These are phyloP conservation scores for Dendryphion nanum DNA, from an alignment of 2,329 filamentous ascomycete genomes.

Conservation along the genomic window DNA sequence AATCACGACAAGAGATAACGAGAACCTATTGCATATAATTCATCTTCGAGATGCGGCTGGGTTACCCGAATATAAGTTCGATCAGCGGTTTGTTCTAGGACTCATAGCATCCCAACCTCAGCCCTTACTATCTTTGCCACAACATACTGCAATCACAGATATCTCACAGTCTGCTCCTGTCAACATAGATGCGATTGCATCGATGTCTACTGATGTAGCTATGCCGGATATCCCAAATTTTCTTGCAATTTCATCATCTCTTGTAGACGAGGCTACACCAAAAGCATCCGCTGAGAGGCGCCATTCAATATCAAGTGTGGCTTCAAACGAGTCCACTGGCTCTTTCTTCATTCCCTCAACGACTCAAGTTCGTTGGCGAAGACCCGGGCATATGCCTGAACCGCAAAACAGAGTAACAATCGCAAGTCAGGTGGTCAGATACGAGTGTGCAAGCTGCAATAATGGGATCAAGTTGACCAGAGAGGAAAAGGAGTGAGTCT, in stretches of 20 bases:
- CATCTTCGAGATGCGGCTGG: slow-evolving; percentile 15
- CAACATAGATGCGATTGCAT: no score
- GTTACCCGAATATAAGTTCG: slow-evolving; percentile 23
- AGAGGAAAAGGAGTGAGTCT: slow-evolving; percentile 12
- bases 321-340: slow-evolving; percentile 1
- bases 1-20: slow-evolving; percentile 18
- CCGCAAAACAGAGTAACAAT: slow-evolving; percentile 13
- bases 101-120: slow-evolving; percentile 8
- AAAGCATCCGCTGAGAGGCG: not conserved
- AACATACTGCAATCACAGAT: not conserved
- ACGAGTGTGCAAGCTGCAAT: slow-evolving; percentile 20
- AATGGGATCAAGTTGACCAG: slow-evolving; percentile 24
- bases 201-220: not conserved
- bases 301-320: not conserved
- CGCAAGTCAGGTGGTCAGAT: slow-evolving; percentile 10
- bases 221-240: not conserved
- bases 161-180: no score
- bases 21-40: slow-evolving; percentile 21
- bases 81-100: slow-evolving; percentile 24
- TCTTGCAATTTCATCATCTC: slow-evolving; percentile 1
- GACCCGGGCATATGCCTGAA: slow-evolving; percentile 10
- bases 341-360: slow-evolving; percentile 23
- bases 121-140: not conserved
- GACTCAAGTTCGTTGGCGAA: slow-evolving; percentile 24
- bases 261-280: not conserved